These are phyloP conservation scores for Elsinoe ampelina DNA, from an alignment of 2,329 filamentous ascomycete genomes.

Conservation along the genomic window DNA sequence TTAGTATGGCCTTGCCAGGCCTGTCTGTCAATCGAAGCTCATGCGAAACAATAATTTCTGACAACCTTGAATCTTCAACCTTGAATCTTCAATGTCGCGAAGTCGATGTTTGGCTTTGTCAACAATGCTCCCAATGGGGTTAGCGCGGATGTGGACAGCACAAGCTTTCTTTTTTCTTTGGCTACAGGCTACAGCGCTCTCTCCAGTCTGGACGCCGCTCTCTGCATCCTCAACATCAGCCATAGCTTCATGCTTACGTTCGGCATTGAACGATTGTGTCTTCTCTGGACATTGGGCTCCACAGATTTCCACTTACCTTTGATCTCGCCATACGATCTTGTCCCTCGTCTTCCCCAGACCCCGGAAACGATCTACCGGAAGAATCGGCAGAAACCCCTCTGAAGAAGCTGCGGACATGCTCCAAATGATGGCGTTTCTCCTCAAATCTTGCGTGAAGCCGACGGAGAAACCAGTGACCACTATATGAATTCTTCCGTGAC, in stretches of 20 bases:
- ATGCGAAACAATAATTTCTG: slow-evolving; percentile 9
- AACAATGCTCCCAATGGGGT: slow-evolving; percentile 4
- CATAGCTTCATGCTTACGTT: background rate
- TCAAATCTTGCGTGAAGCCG: background rate
- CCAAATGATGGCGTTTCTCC: background rate
- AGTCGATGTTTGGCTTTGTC: background rate
- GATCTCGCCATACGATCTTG: background rate
- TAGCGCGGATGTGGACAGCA: background rate
- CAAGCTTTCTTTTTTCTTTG: background rate
- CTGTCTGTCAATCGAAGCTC: background rate
- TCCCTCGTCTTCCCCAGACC: background rate
- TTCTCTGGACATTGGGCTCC: background rate
- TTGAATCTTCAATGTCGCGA: background rate
- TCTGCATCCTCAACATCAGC: background rate
- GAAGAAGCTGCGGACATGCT: background rate
- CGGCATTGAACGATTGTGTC: background rate
- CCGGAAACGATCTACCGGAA: slow-evolving; percentile 5
- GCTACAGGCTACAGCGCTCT: too few species aligned
- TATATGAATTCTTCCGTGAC: slow-evolving; percentile 9
- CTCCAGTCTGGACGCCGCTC: too few species aligned
- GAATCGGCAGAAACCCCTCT: slow-evolving; percentile 8
- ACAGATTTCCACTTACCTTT: too few species aligned
- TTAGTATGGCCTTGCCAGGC: slow-evolving; percentile 10
- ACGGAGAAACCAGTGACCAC: background rate
- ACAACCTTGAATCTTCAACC: slow-evolving; percentile 10